Conservation (phyloP, 495 filamentous ascomycete species). For the Chlorociboria aeruginascens region DNA sequence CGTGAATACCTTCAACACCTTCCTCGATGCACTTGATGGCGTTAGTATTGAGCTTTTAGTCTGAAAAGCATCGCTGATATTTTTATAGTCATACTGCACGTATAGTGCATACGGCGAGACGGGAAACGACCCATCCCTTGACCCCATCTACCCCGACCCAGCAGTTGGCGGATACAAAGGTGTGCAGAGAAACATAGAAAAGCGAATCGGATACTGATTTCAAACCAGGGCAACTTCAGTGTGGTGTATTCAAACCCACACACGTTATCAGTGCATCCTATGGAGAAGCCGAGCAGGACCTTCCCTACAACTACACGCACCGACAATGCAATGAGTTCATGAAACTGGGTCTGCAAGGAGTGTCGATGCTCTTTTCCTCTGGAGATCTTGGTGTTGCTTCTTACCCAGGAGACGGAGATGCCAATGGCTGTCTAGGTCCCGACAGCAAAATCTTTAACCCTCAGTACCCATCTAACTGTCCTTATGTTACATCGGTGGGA, state of each 20-base stretch:
- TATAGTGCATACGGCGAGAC: neutral
- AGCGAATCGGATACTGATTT: constrained; percentile 26
- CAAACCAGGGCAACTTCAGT: constrained; percentile 21
- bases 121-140: neutral
- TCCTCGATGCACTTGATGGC: constrained; percentile 51
- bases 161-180: neutral
- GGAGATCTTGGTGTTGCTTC: constrained; percentile 28
- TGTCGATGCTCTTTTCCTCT: constrained; percentile 24
- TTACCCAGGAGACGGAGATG: constrained; percentile 1
- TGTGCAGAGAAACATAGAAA: constrained; percentile 40
- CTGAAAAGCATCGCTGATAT: constrained; percentile 15
- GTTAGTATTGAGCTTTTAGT: constrained; percentile 1
- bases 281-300: constrained; percentile 37
- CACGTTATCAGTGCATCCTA: constrained; percentile 52
- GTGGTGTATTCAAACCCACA: constrained; percentile 46
- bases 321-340: constrained; percentile 45
- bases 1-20: constrained; percentile 25
- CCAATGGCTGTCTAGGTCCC: constrained; percentile 8
- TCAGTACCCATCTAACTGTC: constrained; percentile 26
- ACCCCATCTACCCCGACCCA: constrained; percentile 4
- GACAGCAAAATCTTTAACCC: constrained; percentile 22
- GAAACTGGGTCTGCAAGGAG: constrained; percentile 31
- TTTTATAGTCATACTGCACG: constrained; percentile 8
- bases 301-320: constrained; percentile 39
- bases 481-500: constrained; percentile 30